Percentiles rank a stretch among this genome's conserved stretches.
phyloP scores from a whole-genome alignment of 257 asterid species.

The Buddleja alternifolia region DNA sequence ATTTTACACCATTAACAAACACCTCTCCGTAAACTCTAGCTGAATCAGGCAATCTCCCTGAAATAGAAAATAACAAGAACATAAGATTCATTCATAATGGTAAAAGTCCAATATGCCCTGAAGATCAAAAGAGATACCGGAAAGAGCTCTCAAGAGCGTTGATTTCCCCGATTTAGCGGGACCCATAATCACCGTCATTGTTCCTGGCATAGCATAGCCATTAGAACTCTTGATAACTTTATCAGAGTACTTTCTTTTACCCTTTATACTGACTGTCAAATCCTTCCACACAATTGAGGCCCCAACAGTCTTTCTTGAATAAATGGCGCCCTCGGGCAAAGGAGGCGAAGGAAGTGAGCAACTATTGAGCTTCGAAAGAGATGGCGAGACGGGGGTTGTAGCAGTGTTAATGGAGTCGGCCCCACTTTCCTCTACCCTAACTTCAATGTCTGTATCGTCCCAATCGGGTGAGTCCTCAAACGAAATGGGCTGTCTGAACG shows the following conservation, averaged over 20 bases:
- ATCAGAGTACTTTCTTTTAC: constrained; percentile 89
- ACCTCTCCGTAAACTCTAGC: constrained; percentile 92
- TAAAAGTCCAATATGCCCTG: background rate
- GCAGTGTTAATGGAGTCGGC: constrained; percentile 84
- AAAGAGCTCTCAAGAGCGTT: constrained; percentile 91
- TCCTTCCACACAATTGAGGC: constrained; percentile 97
- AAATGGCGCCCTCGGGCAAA: constrained; percentile 67
- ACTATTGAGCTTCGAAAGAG: constrained; percentile 88
- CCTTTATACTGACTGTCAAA: constrained; percentile 87
- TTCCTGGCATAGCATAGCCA: constrained; percentile 94
- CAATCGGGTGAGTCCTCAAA: constrained; percentile 98
- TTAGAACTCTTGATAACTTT: constrained; percentile 89
- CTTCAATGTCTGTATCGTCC: constrained; percentile 91
- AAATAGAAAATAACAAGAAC: constrained; percentile 28
- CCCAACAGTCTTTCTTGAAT: constrained; percentile 72
- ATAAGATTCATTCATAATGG: constrained; percentile 2
- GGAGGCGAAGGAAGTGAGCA: constrained; percentile 88
- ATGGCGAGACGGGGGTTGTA: constrained; percentile 80
- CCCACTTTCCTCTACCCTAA: constrained; percentile 79
- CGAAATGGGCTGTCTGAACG: constrained; percentile 85
- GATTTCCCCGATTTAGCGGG: constrained; percentile 99
- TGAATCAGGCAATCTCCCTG: constrained; percentile 86
- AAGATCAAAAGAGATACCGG: constrained; percentile 56
- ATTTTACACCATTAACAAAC: constrained; percentile 77
- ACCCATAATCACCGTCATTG: constrained; percentile 99